A percentile compares a stretch with the other conserved stretches of the same genome.
These are phyloP conservation scores for Amylocarpus encephaloides DNA, from an alignment of 2,329 filamentous ascomycete genomes.

Conservation along the genomic window DNA sequence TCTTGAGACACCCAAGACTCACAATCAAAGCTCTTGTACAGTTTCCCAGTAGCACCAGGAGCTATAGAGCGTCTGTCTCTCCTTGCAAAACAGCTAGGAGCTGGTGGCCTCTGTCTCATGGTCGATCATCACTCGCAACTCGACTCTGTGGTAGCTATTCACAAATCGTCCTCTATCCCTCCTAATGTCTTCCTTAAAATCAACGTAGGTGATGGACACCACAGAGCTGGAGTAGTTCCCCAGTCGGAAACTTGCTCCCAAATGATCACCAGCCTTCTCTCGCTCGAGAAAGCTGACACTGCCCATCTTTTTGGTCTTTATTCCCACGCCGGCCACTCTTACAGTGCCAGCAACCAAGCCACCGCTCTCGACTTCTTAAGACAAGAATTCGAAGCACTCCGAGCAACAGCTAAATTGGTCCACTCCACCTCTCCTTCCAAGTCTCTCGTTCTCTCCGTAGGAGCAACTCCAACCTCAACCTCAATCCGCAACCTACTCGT, in stretches of 20 bases:
- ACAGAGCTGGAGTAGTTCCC: slow-evolving; percentile 56
- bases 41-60: slow-evolving; percentile 60
- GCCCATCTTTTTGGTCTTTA: slow-evolving; percentile 59
- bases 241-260: slow-evolving; percentile 39
- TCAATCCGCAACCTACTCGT: slow-evolving; percentile 53
- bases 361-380: slow-evolving; percentile 55
- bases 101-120: slow-evolving; percentile 54
- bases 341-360: slow-evolving; percentile 46
- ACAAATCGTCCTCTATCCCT: slow-evolving; percentile 37
- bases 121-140: slow-evolving; percentile 64
- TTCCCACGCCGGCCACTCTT: slow-evolving; percentile 67
- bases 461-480: slow-evolving; percentile 69
- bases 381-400: slow-evolving; percentile 51
- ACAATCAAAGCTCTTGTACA: slow-evolving; percentile 42
- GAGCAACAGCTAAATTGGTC: slow-evolving; percentile 39
- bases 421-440: slow-evolving; percentile 10
- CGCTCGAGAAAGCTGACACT: slow-evolving; percentile 34
- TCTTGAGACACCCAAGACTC: background rate
- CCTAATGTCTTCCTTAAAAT: slow-evolving; percentile 65
- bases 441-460: slow-evolving; percentile 56
- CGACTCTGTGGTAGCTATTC: slow-evolving; percentile 39
- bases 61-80: slow-evolving; percentile 52
- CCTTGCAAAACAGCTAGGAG: slow-evolving; percentile 50
- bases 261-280: slow-evolving; percentile 42
- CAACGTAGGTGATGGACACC: slow-evolving; percentile 60